A percentile compares a stretch with the other conserved stretches of the same genome.
Evolutionary conservation across 352 stramenopile genomes (phyloP).

Genomic region (Phytophthora fragariae): DNA sequence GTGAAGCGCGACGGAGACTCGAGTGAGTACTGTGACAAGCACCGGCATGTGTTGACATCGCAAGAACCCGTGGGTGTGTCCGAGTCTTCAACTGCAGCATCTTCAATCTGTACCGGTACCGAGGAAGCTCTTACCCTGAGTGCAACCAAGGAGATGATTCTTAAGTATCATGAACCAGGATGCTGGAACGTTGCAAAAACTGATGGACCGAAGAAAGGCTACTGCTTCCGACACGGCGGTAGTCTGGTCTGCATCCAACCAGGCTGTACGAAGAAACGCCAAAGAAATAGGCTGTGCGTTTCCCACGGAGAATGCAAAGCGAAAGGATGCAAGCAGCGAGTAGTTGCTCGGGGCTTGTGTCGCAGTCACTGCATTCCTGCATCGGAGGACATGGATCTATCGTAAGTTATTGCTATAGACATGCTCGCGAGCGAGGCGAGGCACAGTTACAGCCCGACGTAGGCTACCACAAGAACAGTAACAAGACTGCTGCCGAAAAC

Average conservation of each 20-base stretch:
- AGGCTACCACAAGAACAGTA: neutral
- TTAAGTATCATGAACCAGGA: neutral
- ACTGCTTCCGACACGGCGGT: conserved; percentile 15
- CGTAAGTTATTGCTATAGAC: conserved; percentile 6
- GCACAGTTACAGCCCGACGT: neutral
- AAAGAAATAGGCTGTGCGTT: neutral
- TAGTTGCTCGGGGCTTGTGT: neutral
- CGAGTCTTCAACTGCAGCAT: neutral
- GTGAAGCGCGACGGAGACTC: neutral
- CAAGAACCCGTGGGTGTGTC: neutral
- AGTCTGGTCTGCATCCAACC: neutral
- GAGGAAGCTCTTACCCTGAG: neutral
- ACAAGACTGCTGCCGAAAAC: neutral
- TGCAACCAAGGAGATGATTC: neutral
- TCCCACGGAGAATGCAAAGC: conserved; percentile 10
- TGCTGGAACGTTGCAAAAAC: neutral
- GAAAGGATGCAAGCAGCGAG: conserved; percentile 11
- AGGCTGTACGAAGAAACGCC: conserved; percentile 2
- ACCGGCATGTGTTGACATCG: neutral
- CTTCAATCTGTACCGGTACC: neutral
- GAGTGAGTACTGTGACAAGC: conserved; percentile 1
- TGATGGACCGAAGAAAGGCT: conserved; percentile 4
- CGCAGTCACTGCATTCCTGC: neutral
- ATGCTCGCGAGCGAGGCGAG: conserved; percentile 10
- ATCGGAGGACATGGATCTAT: neutral